phyloP scores from a whole-genome alignment of 495 filamentous ascomycete species.

The Aspergillus wentii region DNA sequence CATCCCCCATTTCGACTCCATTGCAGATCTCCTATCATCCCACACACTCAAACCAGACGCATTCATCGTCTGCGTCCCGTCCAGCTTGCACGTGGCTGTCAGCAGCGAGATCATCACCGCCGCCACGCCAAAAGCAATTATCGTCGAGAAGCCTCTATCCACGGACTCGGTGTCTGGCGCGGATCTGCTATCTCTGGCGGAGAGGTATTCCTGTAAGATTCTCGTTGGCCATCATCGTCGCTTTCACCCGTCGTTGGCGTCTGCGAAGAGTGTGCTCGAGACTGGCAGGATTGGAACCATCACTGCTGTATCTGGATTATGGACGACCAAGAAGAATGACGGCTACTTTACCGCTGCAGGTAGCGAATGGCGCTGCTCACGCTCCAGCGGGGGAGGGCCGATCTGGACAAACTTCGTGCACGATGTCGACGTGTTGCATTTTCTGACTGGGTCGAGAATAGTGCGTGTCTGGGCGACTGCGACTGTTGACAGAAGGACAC shows the following conservation, averaged over 20 bases:
- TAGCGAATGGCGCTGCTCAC: conserved; percentile 5
- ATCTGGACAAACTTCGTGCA: conserved; percentile 13
- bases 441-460: conserved; percentile 5
- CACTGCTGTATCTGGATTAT: conserved; percentile 8
- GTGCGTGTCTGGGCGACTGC: conserved; percentile 3
- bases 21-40: too few species aligned
- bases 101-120: conserved; percentile 2
- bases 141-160: conserved; percentile 9
- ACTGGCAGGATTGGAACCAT: conserved; percentile 4
- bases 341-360: conserved; percentile 4
- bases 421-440: conserved; percentile 11
- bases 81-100: conserved; percentile 5
- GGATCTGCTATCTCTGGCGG: too few species aligned
- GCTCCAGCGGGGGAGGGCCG: conserved; percentile 7
- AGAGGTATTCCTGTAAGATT: conserved; percentile 3
- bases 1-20: too few species aligned
- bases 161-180: conserved; percentile 4
- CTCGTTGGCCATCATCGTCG: conserved; percentile 13
- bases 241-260: conserved; percentile 6
- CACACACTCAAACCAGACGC: too few species aligned
- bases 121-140: conserved; percentile 3
- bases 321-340: conserved; percentile 9
- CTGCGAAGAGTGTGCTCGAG: conserved; percentile 1
- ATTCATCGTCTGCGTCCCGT: conserved; percentile 10
- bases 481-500: background rate